Evolutionary conservation across 2,329 filamentous ascomycete species (phyloP).

Genomic region (Pseudogymnoascus sp.): DNA sequence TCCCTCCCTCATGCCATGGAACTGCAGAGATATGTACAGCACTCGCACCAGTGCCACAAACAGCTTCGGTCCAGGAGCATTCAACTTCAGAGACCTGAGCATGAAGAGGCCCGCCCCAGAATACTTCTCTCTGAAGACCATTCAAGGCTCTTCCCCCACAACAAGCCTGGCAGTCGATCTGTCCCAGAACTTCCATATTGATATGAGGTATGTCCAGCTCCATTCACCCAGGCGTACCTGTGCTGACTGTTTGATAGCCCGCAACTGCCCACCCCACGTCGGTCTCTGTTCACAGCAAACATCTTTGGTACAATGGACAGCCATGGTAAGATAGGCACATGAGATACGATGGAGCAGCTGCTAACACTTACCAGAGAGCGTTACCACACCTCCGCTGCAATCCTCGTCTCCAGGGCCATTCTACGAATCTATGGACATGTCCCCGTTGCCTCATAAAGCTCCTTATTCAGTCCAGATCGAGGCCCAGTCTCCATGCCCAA

Average conservation of each 20-base stretch:
- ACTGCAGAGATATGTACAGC: slow-evolving; percentile 43
- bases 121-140: slow-evolving; percentile 73
- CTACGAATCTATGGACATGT: slow-evolving; percentile 84
- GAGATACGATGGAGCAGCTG: slow-evolving; percentile 27
- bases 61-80: slow-evolving; percentile 52
- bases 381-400: slow-evolving; percentile 76
- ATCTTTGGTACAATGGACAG: slow-evolving; percentile 51
- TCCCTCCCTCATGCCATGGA: slow-evolving; percentile 56
- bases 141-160: slow-evolving; percentile 81
- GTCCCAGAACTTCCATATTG: slow-evolving; percentile 94
- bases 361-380: slow-evolving; percentile 48
- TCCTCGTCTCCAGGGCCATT: slow-evolving; percentile 71
- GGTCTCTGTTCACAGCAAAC: slow-evolving; percentile 73
- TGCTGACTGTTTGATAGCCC: slow-evolving; percentile 52
- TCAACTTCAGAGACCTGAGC: slow-evolving; percentile 69
- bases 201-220: slow-evolving; percentile 65
- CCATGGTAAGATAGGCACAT: slow-evolving; percentile 44
- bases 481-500: slow-evolving; percentile 64
- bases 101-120: slow-evolving; percentile 64
- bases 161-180: slow-evolving; percentile 86
- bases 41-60: slow-evolving; percentile 42
- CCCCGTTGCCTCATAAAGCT: slow-evolving; percentile 81
- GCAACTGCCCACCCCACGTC: slow-evolving; percentile 71
- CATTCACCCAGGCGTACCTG: slow-evolving; percentile 13
- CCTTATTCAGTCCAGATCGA: slow-evolving; percentile 58